Evolutionary conservation across 257 asterid species (phyloP), one percentile per base, ranked within the genome.

Genomic region (Gardenia jasminoides): DNA sequence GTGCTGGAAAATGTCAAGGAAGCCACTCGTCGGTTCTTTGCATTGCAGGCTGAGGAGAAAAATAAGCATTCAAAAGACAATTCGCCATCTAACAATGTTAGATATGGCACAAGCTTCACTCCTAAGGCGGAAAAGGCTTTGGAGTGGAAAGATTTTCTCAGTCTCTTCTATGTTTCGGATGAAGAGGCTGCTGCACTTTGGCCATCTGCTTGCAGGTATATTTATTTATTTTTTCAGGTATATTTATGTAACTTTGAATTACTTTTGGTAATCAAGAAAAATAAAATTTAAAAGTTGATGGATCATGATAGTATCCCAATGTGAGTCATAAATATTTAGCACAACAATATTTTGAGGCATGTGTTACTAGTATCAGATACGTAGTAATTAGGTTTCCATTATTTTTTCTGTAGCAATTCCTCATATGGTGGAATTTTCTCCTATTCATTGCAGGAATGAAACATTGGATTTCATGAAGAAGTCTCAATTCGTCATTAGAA

Each of bases 71-170:
- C 85, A 0, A 79, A 82, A 74, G 80, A 79, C 6, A 66, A 76
- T n/a, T 84, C 86, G 7, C 59, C 82, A 0, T 52, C 72, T 8
- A 79, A 79, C 33, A 76, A 67, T 46, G 84, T 82, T 3, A 67
- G 84, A 65, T 85, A 76, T 30, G 85, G 84, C 19, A 85, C 86
- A 1, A 82, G 88, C 46, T 82, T 82, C 76, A 73, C 78, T 76
- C 88, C 88, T 8, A 28, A 43, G 50, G 83, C 84, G 6, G 88
- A 79, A 76, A 85, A 79, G 62, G 88, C 84, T 26, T 79, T 85
- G 70, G 88, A 85, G 47, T 85, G 88, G 88, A 85, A 85, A 74
- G 88, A 85, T 82, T 85, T 54, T 46, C 83, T 85, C 7, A 85
- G 82, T 50, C 85, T 81, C 24, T 84, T 81, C 54, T 78, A 84